These are phyloP conservation scores for Wickerhamomyces alni DNA, from an alignment of 805 yeast genomes.

Conservation along the genomic window DNA sequence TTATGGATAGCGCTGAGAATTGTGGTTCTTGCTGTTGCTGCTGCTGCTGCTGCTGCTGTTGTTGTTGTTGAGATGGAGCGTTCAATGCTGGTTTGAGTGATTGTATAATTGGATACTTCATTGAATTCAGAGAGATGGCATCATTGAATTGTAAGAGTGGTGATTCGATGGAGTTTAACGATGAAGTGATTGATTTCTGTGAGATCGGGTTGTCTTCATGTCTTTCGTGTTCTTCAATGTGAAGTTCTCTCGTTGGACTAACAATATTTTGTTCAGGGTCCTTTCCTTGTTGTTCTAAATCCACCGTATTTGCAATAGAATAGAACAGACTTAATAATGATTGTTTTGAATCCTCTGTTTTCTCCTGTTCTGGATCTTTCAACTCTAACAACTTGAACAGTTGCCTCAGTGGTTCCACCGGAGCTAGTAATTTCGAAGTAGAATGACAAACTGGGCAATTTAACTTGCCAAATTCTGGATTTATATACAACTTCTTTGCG, in stretches of 20 bases:
- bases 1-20: background rate
- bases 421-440: constrained; percentile 4
- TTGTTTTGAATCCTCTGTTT: constrained; percentile 11
- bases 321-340: constrained; percentile 28
- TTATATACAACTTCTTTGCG: constrained; percentile 15
- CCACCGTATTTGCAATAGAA: constrained; percentile 20
- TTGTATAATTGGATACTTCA: constrained; percentile 1
- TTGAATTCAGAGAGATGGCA: background rate
- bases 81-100: background rate
- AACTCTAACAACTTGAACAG: constrained; percentile 9
- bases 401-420: constrained; percentile 11
- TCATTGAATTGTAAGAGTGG: constrained; percentile 1
- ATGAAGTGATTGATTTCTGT: background rate
- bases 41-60: background rate
- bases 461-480: constrained; percentile 8
- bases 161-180: constrained; percentile 3
- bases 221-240: background rate
- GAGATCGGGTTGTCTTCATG: no score
- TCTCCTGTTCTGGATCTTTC: background rate
- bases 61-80: background rate
- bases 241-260: no score
- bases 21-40: constrained; percentile 15
- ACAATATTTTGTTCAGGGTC: no score
- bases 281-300: no score
- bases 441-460: constrained; percentile 17